A percentile compares a stretch with the other conserved stretches of the same genome.
These are phyloP conservation scores for Pythium phragmiticola DNA, from an alignment of 352 stramenopile species.

Conservation along the genomic window DNA sequence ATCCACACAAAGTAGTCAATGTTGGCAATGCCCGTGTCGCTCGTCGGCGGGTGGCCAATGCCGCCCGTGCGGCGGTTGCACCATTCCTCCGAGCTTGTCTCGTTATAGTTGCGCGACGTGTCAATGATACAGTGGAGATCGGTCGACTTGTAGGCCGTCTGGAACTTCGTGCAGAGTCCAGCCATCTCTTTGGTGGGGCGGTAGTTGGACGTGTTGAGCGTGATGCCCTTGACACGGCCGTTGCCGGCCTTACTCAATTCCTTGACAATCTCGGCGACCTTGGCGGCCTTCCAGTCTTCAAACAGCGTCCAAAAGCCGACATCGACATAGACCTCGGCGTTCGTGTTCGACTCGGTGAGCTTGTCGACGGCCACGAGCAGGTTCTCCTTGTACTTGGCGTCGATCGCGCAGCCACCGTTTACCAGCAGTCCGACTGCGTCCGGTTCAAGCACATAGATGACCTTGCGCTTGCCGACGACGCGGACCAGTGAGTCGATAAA, in stretches of 20 bases:
- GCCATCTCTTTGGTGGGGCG: conserved; percentile 47
- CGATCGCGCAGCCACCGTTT: conserved; percentile 40
- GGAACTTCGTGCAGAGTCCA: conserved; percentile 53
- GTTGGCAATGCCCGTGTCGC: conserved; percentile 45
- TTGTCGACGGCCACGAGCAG: conserved; percentile 40
- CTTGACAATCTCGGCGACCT: conserved; percentile 11
- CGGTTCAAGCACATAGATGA: conserved; percentile 71
- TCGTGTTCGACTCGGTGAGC: conserved; percentile 41
- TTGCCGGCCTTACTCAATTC: conserved; percentile 34
- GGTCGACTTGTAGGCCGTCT: conserved; percentile 42
- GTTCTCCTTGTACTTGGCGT: conserved; percentile 48
- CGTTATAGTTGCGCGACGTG: conserved; percentile 61
- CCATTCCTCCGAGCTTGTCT: conserved; percentile 65
- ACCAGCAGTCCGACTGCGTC: conserved; percentile 55
- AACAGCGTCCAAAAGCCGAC: conserved; percentile 58
- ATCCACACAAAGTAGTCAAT: conserved; percentile 77
- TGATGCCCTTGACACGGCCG: conserved; percentile 45
- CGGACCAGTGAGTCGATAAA: conserved; percentile 47
- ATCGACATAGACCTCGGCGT: conserved; percentile 65
- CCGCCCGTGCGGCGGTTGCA: conserved; percentile 64
- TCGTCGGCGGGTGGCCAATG: conserved; percentile 54
- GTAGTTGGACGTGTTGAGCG: conserved; percentile 80
- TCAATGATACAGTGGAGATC: conserved; percentile 59
- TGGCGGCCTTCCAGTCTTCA: not conserved
- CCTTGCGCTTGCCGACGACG: conserved; percentile 45